Conservation (phyloP, 768 basidiomycete genomes). For the Fibroporia radiculosa region DNA sequence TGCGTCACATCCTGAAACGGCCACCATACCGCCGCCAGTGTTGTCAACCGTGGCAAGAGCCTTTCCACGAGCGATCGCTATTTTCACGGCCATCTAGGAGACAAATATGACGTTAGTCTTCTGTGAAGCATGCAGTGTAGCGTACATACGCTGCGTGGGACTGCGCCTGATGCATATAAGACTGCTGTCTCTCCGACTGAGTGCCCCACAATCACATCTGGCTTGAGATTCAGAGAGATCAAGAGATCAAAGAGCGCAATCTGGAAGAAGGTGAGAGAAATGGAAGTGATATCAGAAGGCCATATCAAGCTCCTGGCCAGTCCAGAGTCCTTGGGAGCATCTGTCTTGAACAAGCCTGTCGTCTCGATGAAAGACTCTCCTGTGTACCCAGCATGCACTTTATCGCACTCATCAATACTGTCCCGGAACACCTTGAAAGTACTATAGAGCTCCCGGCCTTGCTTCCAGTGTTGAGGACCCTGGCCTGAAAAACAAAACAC, state of each 20-base stretch:
- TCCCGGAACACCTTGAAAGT: constrained; percentile 29
- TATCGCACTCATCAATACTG: constrained; percentile 32
- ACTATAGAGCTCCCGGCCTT: constrained; percentile 31
- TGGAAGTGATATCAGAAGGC: constrained; percentile 29
- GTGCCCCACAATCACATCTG: constrained; percentile 36
- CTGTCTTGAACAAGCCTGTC: constrained; percentile 29
- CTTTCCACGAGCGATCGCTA: constrained; percentile 36
- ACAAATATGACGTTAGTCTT: too few species aligned
- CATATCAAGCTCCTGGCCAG: constrained; percentile 10
- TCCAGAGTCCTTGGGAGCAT: not conserved
- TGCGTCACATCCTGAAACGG: constrained; percentile 28
- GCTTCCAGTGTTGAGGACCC: constrained; percentile 30
- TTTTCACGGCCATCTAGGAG: constrained; percentile 35
- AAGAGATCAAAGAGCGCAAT: constrained; percentile 38
- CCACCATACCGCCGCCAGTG: constrained; percentile 35
- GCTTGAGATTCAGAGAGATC: constrained; percentile 26
- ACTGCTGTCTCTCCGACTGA: constrained; percentile 41
- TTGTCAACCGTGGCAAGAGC: constrained; percentile 28
- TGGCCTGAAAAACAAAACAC: constrained; percentile 33
- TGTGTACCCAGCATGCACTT: constrained; percentile 20
- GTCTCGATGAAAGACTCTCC: constrained; percentile 30
- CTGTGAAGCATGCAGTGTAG: too few species aligned
- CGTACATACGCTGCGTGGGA: too few species aligned
- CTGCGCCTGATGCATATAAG: constrained; percentile 37
- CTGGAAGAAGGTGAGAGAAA: constrained; percentile 35